These are phyloP conservation scores for Filobasidium uniguttulatum DNA, from an alignment of 1,284 basidiomycete genomes.

Conservation along the genomic window DNA sequence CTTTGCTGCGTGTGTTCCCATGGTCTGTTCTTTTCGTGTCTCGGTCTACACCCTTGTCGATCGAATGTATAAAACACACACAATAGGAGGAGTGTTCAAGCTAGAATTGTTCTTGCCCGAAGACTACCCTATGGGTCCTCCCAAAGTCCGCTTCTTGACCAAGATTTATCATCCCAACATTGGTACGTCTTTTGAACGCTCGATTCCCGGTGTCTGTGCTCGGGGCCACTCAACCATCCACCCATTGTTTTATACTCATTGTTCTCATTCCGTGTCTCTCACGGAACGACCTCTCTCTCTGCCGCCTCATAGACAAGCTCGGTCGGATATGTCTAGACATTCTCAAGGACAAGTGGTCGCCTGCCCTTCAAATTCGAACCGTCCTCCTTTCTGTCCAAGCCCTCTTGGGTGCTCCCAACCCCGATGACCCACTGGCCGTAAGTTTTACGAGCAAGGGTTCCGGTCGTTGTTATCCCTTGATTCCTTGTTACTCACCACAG, in stretches of 20 bases:
- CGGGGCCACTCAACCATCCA: neutral
- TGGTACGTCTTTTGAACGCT: slow-evolving; percentile 47
- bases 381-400: slow-evolving; percentile 95
- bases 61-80: too few relatives aligned
- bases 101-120: slow-evolving; percentile 95
- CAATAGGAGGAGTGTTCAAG: slow-evolving; percentile 74
- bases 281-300: neutral
- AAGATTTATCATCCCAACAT: slow-evolving; percentile 99
- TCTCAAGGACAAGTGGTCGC: slow-evolving; percentile 99
- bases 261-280: neutral
- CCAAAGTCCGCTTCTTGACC: slow-evolving; percentile 95
- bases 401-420: slow-evolving; percentile 86
- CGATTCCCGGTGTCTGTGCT: neutral
- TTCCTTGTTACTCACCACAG: neutral
- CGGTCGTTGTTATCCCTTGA: neutral
- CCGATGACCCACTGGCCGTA: slow-evolving; percentile 88
- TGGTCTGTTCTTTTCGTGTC: too few relatives aligned
- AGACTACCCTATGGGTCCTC: slow-evolving; percentile 98
- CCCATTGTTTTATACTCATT: neutral
- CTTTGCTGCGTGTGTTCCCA: neutral
- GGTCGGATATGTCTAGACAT: slow-evolving; percentile 97
- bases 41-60: too few relatives aligned
- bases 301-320: slow-evolving; percentile 69
- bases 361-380: slow-evolving; percentile 92
- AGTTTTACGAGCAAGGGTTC: slow-evolving; percentile 6